A percentile compares a stretch with the other conserved stretches of the same genome.
Conservation (phyloP, 2,329 filamentous ascomycete species). For the Mycocentrospora acerina region DNA sequence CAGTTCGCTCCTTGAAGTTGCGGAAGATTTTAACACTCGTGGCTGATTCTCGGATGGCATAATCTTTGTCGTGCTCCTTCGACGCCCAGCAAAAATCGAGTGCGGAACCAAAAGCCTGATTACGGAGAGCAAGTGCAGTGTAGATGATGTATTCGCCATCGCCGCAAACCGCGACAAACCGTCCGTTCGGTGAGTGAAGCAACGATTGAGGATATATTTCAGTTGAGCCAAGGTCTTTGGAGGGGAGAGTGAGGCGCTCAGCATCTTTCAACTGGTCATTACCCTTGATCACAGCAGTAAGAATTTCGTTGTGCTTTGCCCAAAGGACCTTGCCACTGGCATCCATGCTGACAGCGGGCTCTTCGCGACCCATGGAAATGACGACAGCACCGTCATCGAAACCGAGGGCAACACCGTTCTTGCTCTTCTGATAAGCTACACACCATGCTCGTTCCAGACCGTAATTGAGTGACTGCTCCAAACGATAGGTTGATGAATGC, state of each 20-base stretch:
- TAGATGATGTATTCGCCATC: slow-evolving; percentile 99
- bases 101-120: slow-evolving; percentile 95
- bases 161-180: slow-evolving; percentile 86
- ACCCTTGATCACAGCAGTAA: slow-evolving; percentile 93
- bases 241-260: slow-evolving; percentile 78
- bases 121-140: slow-evolving; percentile 92
- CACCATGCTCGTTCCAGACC: slow-evolving; percentile 96
- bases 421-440: slow-evolving; percentile 91
- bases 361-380: slow-evolving; percentile 94
- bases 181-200: slow-evolving; percentile 91
- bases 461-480: slow-evolving; percentile 95
- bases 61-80: slow-evolving; percentile 98
- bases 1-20: slow-evolving; percentile 94
- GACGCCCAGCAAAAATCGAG: slow-evolving; percentile 96
- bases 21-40: slow-evolving; percentile 97
- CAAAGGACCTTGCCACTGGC: slow-evolving; percentile 92
- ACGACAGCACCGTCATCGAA: slow-evolving; percentile 98
- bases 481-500: slow-evolving; percentile 95
- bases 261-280: slow-evolving; percentile 89
- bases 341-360: slow-evolving; percentile 98
- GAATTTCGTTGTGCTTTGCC: slow-evolving; percentile 92
- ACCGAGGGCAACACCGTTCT: slow-evolving; percentile 91
- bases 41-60: slow-evolving; percentile 90
- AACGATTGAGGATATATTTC: slow-evolving; percentile 96
- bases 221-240: slow-evolving; percentile 93